phyloP scores from a whole-genome alignment of 768 basidiomycete species.

The Baorangia bicolor region DNA sequence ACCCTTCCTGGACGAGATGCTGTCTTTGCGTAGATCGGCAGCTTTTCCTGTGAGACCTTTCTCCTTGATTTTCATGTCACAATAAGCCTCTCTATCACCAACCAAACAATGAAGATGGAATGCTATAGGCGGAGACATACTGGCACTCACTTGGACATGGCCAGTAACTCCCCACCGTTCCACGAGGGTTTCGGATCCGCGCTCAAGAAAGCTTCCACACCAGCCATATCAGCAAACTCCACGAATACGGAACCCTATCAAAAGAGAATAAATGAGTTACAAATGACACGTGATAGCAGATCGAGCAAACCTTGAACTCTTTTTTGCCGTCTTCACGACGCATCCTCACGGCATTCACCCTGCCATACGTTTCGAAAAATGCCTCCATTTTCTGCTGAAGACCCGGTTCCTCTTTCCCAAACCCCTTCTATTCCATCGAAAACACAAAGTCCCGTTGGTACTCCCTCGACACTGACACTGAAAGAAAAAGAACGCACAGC shows the following conservation, averaged over 20 bases:
- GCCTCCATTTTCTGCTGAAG: constrained; percentile 74
- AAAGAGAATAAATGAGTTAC: neutral
- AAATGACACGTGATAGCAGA: neutral
- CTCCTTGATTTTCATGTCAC: constrained; percentile 95
- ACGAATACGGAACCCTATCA: constrained; percentile 88
- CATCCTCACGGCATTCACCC: constrained; percentile 83
- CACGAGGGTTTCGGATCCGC: constrained; percentile 81
- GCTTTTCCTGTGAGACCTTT: constrained; percentile 82
- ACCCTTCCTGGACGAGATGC: constrained; percentile 49
- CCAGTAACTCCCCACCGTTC: constrained; percentile 70
- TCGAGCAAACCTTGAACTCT: constrained; percentile 74
- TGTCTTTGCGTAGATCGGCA: constrained; percentile 57
- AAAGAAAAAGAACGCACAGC: constrained; percentile 60
- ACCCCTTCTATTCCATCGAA: constrained; percentile 70
- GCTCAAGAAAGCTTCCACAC: constrained; percentile 72
- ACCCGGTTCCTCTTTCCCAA: constrained; percentile 61
- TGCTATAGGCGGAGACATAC: neutral
- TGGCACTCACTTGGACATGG: constrained; percentile 79
- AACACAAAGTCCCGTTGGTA: neutral
- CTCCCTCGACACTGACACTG: neutral
- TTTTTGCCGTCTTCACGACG: constrained; percentile 75
- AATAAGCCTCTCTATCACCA: constrained; percentile 70
- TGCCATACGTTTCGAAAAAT: constrained; percentile 78
- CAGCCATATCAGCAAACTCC: constrained; percentile 74
- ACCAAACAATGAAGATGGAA: neutral